A percentile compares a stretch with the other conserved stretches of the same genome.
Conservation (phyloP, 805 yeast genomes). For the Priceomyces medius region DNA sequence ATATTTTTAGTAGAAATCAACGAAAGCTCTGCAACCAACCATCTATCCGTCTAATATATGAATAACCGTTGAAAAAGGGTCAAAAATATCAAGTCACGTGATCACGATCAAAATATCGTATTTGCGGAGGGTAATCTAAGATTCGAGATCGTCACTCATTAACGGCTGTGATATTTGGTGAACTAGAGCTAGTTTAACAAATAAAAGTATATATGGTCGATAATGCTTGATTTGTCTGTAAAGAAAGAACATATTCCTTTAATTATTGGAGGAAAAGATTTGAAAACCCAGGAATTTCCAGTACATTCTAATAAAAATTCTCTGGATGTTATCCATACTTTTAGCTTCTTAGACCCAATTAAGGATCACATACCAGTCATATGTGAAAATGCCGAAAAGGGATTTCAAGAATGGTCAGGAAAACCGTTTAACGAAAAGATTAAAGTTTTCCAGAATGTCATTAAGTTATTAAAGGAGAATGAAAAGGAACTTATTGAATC, state of each 20-base stretch:
- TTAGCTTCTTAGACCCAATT: slow-evolving; percentile 1
- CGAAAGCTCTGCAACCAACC: too few species aligned
- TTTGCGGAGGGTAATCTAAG: too few species aligned
- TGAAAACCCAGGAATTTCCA: slow-evolving; percentile 6
- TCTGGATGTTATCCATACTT: slow-evolving; percentile 6
- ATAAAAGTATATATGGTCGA: too few species aligned
- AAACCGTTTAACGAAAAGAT: slow-evolving; percentile 16
- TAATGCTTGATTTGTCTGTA: too few species aligned
- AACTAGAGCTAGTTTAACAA: too few species aligned
- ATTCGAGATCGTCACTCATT: too few species aligned
- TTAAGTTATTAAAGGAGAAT: slow-evolving; percentile 13
- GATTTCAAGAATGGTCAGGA: slow-evolving; percentile 27
- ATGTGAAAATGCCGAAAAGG: slow-evolving; percentile 20
- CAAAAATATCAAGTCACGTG: too few species aligned
- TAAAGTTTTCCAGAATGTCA: slow-evolving; percentile 19
- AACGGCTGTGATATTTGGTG: too few species aligned
- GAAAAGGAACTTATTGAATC: slow-evolving; percentile 11
- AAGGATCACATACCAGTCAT: slow-evolving; percentile 12
- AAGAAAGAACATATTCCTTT: slow-evolving; percentile 11
- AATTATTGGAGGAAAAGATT: slow-evolving; percentile 15
- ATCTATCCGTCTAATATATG: too few species aligned
- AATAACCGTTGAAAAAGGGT: too few species aligned
- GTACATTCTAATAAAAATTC: slow-evolving; percentile 10
- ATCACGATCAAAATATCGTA: too few species aligned
- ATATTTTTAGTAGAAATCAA: too few species aligned